Evolutionary conservation across 2,329 filamentous ascomycete genomes (phyloP).

Genomic region (Helotiales sp.): DNA sequence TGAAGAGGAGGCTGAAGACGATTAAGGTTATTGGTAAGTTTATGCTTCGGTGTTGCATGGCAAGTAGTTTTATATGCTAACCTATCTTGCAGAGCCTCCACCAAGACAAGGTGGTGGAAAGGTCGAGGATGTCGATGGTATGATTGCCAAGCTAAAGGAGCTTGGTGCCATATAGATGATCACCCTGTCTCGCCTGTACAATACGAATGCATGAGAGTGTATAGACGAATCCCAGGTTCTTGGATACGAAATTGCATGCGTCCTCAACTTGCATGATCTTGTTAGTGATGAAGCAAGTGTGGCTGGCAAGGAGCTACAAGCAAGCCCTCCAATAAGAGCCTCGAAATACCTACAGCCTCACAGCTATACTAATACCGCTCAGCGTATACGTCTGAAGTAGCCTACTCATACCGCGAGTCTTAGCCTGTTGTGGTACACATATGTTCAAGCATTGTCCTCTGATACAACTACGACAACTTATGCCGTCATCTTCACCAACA

Average conservation of each 20-base stretch:
- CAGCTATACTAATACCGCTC: too few species aligned
- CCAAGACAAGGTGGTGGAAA: slow-evolving; percentile 90
- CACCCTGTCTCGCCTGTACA: slow-evolving; percentile 9
- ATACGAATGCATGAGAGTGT: not conserved
- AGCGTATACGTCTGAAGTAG: too few species aligned
- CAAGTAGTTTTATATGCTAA: slow-evolving; percentile 17
- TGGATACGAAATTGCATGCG: not conserved
- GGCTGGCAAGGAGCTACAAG: too few species aligned
- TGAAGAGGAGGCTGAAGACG: slow-evolving; percentile 77
- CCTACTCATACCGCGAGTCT: too few species aligned
- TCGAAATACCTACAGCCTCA: too few species aligned
- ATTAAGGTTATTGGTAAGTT: slow-evolving; percentile 79
- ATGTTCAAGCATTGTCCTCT: too few species aligned
- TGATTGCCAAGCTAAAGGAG: slow-evolving; percentile 93
- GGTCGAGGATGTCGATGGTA: slow-evolving; percentile 95
- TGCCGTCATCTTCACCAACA: too few species aligned
- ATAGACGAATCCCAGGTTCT: not conserved
- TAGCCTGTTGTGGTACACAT: too few species aligned
- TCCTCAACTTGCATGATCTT: too few species aligned
- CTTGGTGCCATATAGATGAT: slow-evolving; percentile 64
- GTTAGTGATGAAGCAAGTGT: too few species aligned
- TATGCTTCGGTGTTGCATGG: not conserved
- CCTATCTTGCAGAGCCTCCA: slow-evolving; percentile 65
- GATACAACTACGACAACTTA: too few species aligned
- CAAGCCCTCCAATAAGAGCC: too few species aligned